Conservation (phyloP, 2,329 filamentous ascomycete species). For the Aureobasidium sp. region DNA sequence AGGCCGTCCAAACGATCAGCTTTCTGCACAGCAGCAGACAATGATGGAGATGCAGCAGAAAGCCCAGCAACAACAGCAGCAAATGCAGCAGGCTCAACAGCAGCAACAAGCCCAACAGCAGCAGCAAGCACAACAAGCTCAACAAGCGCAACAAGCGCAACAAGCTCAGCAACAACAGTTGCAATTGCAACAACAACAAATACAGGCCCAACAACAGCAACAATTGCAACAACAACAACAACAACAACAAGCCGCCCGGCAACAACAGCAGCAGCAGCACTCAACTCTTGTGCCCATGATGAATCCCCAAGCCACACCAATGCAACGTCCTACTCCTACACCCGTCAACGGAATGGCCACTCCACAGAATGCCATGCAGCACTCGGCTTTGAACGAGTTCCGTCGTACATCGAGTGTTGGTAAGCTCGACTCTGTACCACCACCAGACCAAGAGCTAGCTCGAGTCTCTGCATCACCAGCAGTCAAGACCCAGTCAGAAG, state of each 20-base stretch:
- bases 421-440: conserved; percentile 13
- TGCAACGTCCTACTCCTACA: conserved; percentile 22
- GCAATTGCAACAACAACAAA: conserved; percentile 18
- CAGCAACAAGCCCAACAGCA: conserved; percentile 14
- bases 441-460: conserved; percentile 7
- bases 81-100: conserved; percentile 18
- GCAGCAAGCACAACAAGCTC: conserved; percentile 4
- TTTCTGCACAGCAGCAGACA: conserved; percentile 17
- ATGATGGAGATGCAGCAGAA: conserved; percentile 26
- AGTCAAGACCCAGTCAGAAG: conserved; percentile 7
- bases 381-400: conserved; percentile 26
- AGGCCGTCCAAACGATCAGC: conserved; percentile 16
- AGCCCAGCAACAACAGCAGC: conserved; percentile 22
- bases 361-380: conserved; percentile 34
- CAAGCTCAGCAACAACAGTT: conserved; percentile 14
- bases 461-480: conserved; percentile 14
- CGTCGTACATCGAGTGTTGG: conserved; percentile 22
- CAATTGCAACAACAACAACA: background rate
- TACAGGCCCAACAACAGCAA: conserved; percentile 6
- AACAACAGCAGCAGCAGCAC: conserved; percentile 1
- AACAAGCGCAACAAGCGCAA: background rate
- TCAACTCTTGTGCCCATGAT: background rate
- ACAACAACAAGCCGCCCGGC: conserved; percentile 5
- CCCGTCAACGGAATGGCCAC: conserved; percentile 26
- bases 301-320: conserved; percentile 34